These are phyloP conservation scores for Rhizopus arrhizus DNA, from an alignment of 371 early-diverging fungal genomes.

Conservation along the genomic window DNA sequence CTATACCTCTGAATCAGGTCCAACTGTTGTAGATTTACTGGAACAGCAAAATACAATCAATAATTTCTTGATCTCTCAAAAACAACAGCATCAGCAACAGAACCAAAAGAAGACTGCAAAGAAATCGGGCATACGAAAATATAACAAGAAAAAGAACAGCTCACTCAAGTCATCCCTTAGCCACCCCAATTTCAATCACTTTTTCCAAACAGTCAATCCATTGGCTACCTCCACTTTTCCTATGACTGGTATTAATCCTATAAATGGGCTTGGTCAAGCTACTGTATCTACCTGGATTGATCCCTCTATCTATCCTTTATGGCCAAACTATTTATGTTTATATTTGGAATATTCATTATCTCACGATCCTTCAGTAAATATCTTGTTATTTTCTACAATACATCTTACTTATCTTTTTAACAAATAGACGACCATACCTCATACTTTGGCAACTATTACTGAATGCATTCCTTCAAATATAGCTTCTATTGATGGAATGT, in stretches of 20 bases:
- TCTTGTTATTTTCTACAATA: neutral
- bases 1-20: neutral
- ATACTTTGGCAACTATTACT: slow-evolving; percentile 41
- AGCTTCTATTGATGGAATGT: slow-evolving; percentile 18
- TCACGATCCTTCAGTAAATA: slow-evolving; percentile 37
- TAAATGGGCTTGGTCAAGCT: neutral
- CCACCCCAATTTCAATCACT: neutral
- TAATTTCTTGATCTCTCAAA: slow-evolving; percentile 2
- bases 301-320: slow-evolving; percentile 25
- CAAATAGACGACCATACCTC: slow-evolving; percentile 28
- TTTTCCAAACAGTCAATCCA: neutral
- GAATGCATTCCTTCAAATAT: slow-evolving; percentile 46
- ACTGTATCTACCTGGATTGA: slow-evolving; percentile 14
- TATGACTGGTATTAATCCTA: neutral
- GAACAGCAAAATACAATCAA: slow-evolving; percentile 3
- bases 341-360: slow-evolving; percentile 46
- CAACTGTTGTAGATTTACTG: slow-evolving; percentile 8
- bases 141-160: slow-evolving; percentile 13
- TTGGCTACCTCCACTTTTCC: neutral
- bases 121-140: neutral
- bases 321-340: slow-evolving; percentile 54
- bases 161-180: neutral
- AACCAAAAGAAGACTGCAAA: slow-evolving; percentile 14
- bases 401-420: neutral
- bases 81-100: neutral